A percentile compares a stretch with the other conserved stretches of the same genome.
phyloP scores from a whole-genome alignment of 495 filamentous ascomycete genomes.

The Aspergillus saccharolyticus region DNA sequence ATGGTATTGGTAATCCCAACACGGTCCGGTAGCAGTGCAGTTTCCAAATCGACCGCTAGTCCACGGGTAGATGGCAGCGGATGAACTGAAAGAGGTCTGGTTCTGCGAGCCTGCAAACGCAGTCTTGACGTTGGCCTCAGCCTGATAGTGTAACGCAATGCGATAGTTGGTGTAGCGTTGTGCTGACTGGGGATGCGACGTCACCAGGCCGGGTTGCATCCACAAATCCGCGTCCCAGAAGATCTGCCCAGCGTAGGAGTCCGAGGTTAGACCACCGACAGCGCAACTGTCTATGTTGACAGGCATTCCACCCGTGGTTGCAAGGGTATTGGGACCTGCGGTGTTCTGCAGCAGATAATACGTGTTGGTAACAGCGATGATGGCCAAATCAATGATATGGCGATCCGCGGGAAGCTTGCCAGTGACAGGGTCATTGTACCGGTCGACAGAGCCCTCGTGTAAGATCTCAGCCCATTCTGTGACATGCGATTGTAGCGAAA shows the following conservation, averaged over 20 bases:
- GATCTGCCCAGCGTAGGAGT: slow-evolving; percentile 57
- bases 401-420: slow-evolving; percentile 55
- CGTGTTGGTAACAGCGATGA: slow-evolving; percentile 59
- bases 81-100: slow-evolving; percentile 43
- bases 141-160: slow-evolving; percentile 46
- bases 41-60: slow-evolving; percentile 61
- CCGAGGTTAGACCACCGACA: slow-evolving; percentile 57
- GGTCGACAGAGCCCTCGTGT: slow-evolving; percentile 55
- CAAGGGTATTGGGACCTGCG: slow-evolving; percentile 48
- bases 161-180: slow-evolving; percentile 57
- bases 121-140: slow-evolving; percentile 46
- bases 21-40: slow-evolving; percentile 61
- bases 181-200: slow-evolving; percentile 53
- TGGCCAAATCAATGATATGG: slow-evolving; percentile 56
- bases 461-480: slow-evolving; percentile 53
- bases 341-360: slow-evolving; percentile 71
- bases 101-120: slow-evolving; percentile 47
- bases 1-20: slow-evolving; percentile 57
- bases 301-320: slow-evolving; percentile 29
- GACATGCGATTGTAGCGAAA: slow-evolving; percentile 45
- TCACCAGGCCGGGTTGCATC: slow-evolving; percentile 61
- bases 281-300: slow-evolving; percentile 55
- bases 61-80: slow-evolving; percentile 58
- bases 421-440: slow-evolving; percentile 51
- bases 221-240: slow-evolving; percentile 67